A percentile compares a stretch with the other conserved stretches of the same genome.
These are phyloP conservation scores for Pyrenophora seminiperda DNA, from an alignment of 2,329 filamentous ascomycete genomes.

Conservation along the genomic window DNA sequence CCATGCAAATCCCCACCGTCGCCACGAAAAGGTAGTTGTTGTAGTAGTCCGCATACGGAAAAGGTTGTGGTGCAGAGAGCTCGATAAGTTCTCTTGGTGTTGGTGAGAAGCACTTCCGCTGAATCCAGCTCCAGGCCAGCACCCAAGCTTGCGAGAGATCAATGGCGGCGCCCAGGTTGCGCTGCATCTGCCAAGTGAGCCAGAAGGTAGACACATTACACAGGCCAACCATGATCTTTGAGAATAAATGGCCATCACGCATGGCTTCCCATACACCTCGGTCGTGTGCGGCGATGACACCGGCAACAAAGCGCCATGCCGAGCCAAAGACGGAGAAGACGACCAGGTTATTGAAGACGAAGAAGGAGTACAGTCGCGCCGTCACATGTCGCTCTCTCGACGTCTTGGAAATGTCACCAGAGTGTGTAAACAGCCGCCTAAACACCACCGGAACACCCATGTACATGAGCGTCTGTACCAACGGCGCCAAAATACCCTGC, in stretches of 20 bases:
- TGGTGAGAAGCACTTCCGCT: constrained; percentile 78
- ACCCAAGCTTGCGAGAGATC: constrained; percentile 87
- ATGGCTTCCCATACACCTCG: constrained; percentile 71
- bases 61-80: constrained; percentile 85
- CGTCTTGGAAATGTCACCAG: constrained; percentile 89
- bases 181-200: constrained; percentile 86
- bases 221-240: constrained; percentile 71
- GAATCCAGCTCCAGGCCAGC: constrained; percentile 77
- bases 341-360: constrained; percentile 94
- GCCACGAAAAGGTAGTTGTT: constrained; percentile 96
- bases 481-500: constrained; percentile 88
- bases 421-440: constrained; percentile 78
- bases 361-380: constrained; percentile 92
- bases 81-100: constrained; percentile 93
- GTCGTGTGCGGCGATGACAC: constrained; percentile 62
- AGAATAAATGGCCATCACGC: constrained; percentile 65
- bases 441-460: constrained; percentile 87
- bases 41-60: constrained; percentile 96
- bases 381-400: constrained; percentile 85
- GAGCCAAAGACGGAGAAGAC: constrained; percentile 92
- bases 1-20: constrained; percentile 84
- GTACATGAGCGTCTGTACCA: constrained; percentile 84
- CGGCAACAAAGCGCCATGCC: constrained; percentile 76
- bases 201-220: constrained; percentile 87
- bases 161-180: constrained; percentile 80